Base-by-base conservation (phyloP, 768 basidiomycete species). In the Amanita pallidorosea region DNA sequence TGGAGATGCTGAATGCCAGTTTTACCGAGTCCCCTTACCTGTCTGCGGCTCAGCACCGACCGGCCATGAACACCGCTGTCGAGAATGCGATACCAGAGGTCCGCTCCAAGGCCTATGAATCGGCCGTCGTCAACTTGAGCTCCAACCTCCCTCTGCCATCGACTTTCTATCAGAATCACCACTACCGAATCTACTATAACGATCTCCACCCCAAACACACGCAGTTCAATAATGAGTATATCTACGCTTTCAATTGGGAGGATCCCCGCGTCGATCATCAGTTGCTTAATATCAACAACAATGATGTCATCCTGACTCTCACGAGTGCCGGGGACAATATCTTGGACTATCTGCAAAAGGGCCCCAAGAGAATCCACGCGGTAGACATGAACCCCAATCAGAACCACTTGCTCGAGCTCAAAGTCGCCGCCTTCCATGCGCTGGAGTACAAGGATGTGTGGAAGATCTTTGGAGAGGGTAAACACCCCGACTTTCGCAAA, bases 241-340 rank as follows among this genome's bases (percentile, higher is more conserved):
- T 41, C 38, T 41, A 41, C 22, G 38, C 38, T 22, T 41, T 37
- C 40, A 53, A 47, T 49, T 40, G 77, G 78, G 87, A 89, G 63
- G 87, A 88, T 60, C 87, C 87, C 0, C 73, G 74, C 5, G 83
- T 79, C 54, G 87, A 89, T 60, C 78, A 88, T 72, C 70, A 73
- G 55, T 71, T 77, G 57, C 67, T 89, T 5, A 59, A 79, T 13
- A 63, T 88, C 51, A 72, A 74, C 17, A 63, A 65, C 33, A 71
- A 81, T 11, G 86, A 89, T 64, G 73, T 78, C 1, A 73, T 88
- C 60, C 71, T 88, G 11, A 79, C 81, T 15, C 87, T 89, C 57
- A 88, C 85, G 1, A 81, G 79, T 46, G 87, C 84, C 2, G 86
- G 86, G 0, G 86, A 88, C 63, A 89, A 89, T 61, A 83, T 84